These are phyloP conservation scores for Hamamelis virginiana DNA, from an alignment of 164 flowering plant species.

Conservation along the genomic window DNA sequence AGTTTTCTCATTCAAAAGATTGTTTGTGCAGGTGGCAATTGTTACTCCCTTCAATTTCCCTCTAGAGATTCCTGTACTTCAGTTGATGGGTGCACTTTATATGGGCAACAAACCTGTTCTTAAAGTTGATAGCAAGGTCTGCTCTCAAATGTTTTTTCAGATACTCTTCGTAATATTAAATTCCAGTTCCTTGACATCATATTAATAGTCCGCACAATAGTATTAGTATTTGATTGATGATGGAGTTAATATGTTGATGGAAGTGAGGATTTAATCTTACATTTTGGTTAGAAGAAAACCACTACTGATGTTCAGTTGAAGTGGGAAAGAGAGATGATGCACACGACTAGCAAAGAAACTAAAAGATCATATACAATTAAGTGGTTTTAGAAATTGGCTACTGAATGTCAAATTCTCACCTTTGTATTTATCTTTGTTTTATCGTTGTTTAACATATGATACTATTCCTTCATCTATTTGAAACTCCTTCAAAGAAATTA, in stretches of 20 bases:
- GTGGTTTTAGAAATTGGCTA: not conserved
- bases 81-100: slow-evolving; percentile 98
- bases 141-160: not conserved
- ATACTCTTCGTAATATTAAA: not conserved
- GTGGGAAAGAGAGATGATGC: not conserved
- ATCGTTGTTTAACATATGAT: not conserved
- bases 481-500: not conserved
- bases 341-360: not conserved
- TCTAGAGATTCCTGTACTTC: slow-evolving; percentile 90
- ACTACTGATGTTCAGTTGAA: not conserved
- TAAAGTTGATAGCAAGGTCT: slow-evolving; percentile 97
- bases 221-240: not conserved
- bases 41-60: slow-evolving; percentile 97
- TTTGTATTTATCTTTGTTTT: not conserved
- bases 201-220: not conserved
- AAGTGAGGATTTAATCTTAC: not conserved
- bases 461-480: not conserved
- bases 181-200: not conserved
- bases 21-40: slow-evolving; percentile 70
- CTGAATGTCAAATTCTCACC: not conserved
- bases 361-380: not conserved
- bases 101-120: slow-evolving; percentile 97
- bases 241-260: not conserved
- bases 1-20: not conserved
- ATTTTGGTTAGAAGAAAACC: not conserved